Conservation (phyloP, 2,329 filamentous ascomycete genomes). For the Parastagonospora avenae region DNA sequence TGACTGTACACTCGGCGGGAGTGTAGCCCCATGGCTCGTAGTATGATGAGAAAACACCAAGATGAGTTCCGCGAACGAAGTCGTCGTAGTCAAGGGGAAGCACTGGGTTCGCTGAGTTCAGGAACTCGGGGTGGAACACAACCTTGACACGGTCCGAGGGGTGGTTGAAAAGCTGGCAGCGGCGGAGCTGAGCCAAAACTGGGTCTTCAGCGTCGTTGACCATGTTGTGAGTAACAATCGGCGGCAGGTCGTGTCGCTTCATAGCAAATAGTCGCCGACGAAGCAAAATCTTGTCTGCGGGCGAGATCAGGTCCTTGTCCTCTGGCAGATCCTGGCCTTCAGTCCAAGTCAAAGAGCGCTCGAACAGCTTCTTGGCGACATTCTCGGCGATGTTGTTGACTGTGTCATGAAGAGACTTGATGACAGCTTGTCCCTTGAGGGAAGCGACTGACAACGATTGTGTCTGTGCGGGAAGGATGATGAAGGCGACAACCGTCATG, state of each 20-base stretch:
- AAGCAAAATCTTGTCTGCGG: constrained; percentile 89
- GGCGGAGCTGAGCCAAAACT: constrained; percentile 91
- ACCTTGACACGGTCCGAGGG: constrained; percentile 95
- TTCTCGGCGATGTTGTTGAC: constrained; percentile 90
- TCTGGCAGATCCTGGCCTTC: constrained; percentile 93
- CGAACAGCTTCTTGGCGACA: constrained; percentile 92
- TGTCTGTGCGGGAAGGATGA: constrained; percentile 98
- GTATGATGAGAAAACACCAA: constrained; percentile 96
- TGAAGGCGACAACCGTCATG: constrained; percentile 93
- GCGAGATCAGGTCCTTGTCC: constrained; percentile 93
- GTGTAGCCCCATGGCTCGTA: constrained; percentile 99
- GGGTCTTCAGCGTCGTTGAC: constrained; percentile 91
- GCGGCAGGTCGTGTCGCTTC: constrained; percentile 88
- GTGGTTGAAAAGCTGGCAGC: constrained; percentile 97
- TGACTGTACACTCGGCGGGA: constrained; percentile 96
- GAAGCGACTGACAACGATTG: constrained; percentile 94
- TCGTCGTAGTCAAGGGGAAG: constrained; percentile 97
- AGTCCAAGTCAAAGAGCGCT: constrained; percentile 92
- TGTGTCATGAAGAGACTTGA: constrained; percentile 93
- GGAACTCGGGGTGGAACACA: constrained; percentile 96
- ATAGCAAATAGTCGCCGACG: constrained; percentile 92
- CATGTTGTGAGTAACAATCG: constrained; percentile 99
- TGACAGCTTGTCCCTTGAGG: constrained; percentile 93
- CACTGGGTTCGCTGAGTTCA: constrained; percentile 94
- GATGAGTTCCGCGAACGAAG: constrained; percentile 94